A percentile compares a stretch with the other conserved stretches of the same genome.
These are phyloP conservation scores for Solanum gandarillasii DNA, from an alignment of 257 asterid species.

Conservation along the genomic window DNA sequence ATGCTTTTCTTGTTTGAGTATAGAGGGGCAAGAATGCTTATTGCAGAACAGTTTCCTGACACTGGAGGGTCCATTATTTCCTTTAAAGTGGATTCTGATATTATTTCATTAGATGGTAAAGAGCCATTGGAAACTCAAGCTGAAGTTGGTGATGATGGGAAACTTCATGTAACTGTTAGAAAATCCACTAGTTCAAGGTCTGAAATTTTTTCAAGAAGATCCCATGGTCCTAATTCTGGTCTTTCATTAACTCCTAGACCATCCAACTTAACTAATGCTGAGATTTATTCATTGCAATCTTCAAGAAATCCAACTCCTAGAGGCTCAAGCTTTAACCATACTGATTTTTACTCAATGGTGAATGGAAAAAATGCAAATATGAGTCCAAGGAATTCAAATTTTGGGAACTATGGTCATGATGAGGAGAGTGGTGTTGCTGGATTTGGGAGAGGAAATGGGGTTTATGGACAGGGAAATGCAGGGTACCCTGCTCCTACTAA, in stretches of 20 bases:
- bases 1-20: slow-evolving; percentile 41
- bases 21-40: slow-evolving; percentile 38
- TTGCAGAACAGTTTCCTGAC: slow-evolving; percentile 42
- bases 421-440: slow-evolving; percentile 32
- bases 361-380: slow-evolving; percentile 24
- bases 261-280: slow-evolving; percentile 39
- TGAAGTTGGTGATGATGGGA: slow-evolving; percentile 42
- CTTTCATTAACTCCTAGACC: slow-evolving; percentile 39
- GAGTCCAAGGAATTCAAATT: slow-evolving; percentile 36
- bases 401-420: slow-evolving; percentile 27
- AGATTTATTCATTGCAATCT: slow-evolving; percentile 39
- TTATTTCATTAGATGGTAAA: slow-evolving; percentile 37
- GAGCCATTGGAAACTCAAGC: slow-evolving; percentile 40
- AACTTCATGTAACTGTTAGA: slow-evolving; percentile 38
- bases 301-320: slow-evolving; percentile 48
- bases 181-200: slow-evolving; percentile 41
- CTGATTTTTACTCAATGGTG: slow-evolving; percentile 37
- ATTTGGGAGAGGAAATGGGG: slow-evolving; percentile 42
- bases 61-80: slow-evolving; percentile 35
- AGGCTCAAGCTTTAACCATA: slow-evolving; percentile 37
- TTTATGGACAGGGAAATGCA: slow-evolving; percentile 33
- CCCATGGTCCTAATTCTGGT: slow-evolving; percentile 29
- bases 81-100: slow-evolving; percentile 36
- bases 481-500: slow-evolving; percentile 70
- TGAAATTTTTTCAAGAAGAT: slow-evolving; percentile 32